A percentile compares a stretch with the other conserved stretches of the same genome.
phyloP scores from a whole-genome alignment of 2,329 filamentous ascomycete genomes.

The Aspergillus transmontanensis region DNA sequence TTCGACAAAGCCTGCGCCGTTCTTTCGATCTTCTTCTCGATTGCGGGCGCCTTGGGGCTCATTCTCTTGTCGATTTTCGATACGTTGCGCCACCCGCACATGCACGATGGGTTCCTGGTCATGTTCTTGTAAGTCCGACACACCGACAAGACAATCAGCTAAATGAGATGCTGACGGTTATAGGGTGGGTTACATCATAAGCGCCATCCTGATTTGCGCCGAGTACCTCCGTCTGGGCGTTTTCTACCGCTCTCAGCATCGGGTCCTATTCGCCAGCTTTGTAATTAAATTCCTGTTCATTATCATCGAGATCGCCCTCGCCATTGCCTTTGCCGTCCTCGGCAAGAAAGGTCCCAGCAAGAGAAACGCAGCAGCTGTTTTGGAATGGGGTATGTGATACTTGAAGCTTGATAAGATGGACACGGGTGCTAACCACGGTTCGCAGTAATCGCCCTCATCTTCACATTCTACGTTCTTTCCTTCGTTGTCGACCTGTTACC shows the following conservation, averaged over 20 bases:
- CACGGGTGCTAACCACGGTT: neutral
- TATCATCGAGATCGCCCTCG: slow-evolving; percentile 72
- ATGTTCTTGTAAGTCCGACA: slow-evolving; percentile 67
- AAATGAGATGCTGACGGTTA: neutral
- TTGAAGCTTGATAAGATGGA: neutral
- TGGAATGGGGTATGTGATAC: slow-evolving; percentile 65
- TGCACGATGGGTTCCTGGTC: slow-evolving; percentile 76
- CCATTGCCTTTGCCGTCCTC: slow-evolving; percentile 65
- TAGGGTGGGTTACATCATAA: slow-evolving; percentile 74
- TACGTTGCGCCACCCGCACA: slow-evolving; percentile 64
- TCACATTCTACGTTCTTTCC: slow-evolving; percentile 82
- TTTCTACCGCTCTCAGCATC: slow-evolving; percentile 71
- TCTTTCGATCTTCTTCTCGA: slow-evolving; percentile 59
- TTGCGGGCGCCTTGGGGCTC: slow-evolving; percentile 76
- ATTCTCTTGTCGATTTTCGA: slow-evolving; percentile 87
- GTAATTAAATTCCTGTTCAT: slow-evolving; percentile 87
- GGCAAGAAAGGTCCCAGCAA: slow-evolving; percentile 38
- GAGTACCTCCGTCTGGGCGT: slow-evolving; percentile 86
- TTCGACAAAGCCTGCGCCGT: slow-evolving; percentile 44
- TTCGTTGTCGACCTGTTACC: slow-evolving; percentile 88
- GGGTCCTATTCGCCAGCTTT: slow-evolving; percentile 75
- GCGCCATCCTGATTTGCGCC: slow-evolving; percentile 83
- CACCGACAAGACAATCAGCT: neutral
- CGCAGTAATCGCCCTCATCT: slow-evolving; percentile 72
- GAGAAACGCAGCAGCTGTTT: slow-evolving; percentile 70